phyloP scores from a whole-genome alignment of 768 basidiomycete genomes.

The Ramaria sp. region DNA sequence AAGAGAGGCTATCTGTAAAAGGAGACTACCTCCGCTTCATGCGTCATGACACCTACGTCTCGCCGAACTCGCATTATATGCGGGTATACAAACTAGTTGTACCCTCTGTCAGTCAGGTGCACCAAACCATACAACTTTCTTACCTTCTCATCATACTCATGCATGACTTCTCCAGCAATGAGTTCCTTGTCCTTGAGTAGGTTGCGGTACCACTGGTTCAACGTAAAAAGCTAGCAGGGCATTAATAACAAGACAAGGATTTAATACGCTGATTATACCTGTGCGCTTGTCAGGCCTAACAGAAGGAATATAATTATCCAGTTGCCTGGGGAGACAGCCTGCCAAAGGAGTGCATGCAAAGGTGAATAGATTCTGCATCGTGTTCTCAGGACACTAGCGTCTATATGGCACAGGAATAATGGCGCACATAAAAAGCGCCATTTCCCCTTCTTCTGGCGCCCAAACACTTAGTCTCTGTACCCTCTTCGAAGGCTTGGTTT shows the following conservation, averaged over 20 bases:
- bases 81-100: slow-evolving; percentile 72
- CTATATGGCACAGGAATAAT: neutral
- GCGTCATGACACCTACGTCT: slow-evolving; percentile 79
- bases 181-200: slow-evolving; percentile 67
- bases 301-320: slow-evolving; percentile 65
- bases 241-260: neutral
- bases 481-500: slow-evolving; percentile 9
- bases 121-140: slow-evolving; percentile 12
- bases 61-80: slow-evolving; percentile 63
- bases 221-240: slow-evolving; percentile 31
- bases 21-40: slow-evolving; percentile 63
- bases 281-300: slow-evolving; percentile 56
- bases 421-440: slow-evolving; percentile 41
- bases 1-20: neutral
- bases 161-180: slow-evolving; percentile 70
- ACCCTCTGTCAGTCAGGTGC: neutral
- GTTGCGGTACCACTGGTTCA: slow-evolving; percentile 47
- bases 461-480: slow-evolving; percentile 77
- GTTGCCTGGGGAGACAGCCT: slow-evolving; percentile 55
- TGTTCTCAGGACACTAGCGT: neutral
- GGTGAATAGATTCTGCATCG: slow-evolving; percentile 59
- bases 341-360: slow-evolving; percentile 64
- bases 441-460: slow-evolving; percentile 64
- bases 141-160: slow-evolving; percentile 76
- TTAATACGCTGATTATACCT: slow-evolving; percentile 32